A percentile compares a stretch with the other conserved stretches of the same genome.
phyloP scores from a whole-genome alignment of 225 moss, liverwort and hornwort species.

The Pseudoscleropodium purum region DNA sequence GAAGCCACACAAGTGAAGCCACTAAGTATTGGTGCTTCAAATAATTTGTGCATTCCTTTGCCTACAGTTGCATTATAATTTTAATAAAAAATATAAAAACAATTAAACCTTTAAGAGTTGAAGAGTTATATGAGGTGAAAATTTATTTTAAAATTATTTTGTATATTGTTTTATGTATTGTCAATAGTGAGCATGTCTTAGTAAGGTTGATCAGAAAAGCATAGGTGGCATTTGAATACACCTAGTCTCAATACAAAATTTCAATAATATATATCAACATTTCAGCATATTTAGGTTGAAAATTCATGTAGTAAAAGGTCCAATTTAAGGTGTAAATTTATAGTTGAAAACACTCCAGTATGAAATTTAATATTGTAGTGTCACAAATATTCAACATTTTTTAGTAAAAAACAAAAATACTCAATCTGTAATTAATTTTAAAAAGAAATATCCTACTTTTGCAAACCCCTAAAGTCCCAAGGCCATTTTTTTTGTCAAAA shows the following conservation, averaged over 20 bases:
- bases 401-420: background rate
- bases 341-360: background rate
- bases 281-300: accelerated
- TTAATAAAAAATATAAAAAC: background rate
- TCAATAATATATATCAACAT: background rate
- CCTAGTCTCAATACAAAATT: background rate
- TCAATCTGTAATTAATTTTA: background rate
- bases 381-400: background rate
- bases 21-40: accelerated
- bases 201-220: background rate
- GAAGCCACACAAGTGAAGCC: too few relatives aligned
- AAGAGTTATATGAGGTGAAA: too few relatives aligned
- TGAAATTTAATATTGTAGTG: background rate
- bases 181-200: background rate
- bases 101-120: background rate
- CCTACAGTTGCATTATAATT: background rate
- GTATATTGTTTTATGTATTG: background rate
- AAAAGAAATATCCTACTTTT: background rate
- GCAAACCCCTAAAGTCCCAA: accelerated
- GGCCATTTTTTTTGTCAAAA: background rate
- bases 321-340: background rate
- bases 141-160: too few relatives aligned
- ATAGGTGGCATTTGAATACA: background rate
- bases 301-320: background rate
- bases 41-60: background rate